Evolutionary conservation across 306 rosid genomes (phyloP).

Genomic region (Sophora flavescens): DNA sequence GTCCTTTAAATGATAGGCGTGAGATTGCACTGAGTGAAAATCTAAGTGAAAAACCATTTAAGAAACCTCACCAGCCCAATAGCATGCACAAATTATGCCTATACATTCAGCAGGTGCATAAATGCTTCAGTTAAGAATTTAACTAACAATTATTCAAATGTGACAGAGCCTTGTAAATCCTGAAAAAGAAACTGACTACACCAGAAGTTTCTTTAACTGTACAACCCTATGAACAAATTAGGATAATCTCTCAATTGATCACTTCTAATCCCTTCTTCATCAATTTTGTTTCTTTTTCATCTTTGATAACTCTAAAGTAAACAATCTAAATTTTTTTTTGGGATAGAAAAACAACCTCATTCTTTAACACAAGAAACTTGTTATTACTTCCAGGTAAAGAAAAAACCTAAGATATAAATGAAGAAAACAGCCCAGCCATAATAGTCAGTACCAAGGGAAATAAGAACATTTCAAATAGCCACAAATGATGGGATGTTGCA

Average conservation of each 20-base stretch:
- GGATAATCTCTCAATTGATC: neutral
- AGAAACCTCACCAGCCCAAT: constrained; percentile 3
- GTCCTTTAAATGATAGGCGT: constrained; percentile 35
- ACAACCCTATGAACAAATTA: neutral
- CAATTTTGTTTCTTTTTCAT: neutral
- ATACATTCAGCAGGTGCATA: constrained; percentile 32
- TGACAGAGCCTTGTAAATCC: neutral
- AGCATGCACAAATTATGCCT: constrained; percentile 18
- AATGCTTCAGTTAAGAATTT: constrained; percentile 25
- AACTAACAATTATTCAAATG: neutral
- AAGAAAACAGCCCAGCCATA: neutral
- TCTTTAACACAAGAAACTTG: neutral
- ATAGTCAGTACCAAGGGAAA: constrained; percentile 7
- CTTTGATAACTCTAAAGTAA: neutral
- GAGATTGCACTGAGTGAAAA: constrained; percentile 8
- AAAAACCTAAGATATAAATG: constrained; percentile 11
- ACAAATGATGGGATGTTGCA: constrained; percentile 33
- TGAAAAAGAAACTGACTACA: neutral
- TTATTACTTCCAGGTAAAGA: constrained; percentile 13
- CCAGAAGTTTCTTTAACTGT: neutral
- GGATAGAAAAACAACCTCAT: neutral
- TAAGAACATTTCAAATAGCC: constrained; percentile 13
- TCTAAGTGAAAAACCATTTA: constrained; percentile 14
- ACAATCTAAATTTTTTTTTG: neutral
- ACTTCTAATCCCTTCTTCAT: neutral